Base-by-base conservation (phyloP, 2,329 filamentous ascomycete species). In the Penicillium sp. region DNA sequence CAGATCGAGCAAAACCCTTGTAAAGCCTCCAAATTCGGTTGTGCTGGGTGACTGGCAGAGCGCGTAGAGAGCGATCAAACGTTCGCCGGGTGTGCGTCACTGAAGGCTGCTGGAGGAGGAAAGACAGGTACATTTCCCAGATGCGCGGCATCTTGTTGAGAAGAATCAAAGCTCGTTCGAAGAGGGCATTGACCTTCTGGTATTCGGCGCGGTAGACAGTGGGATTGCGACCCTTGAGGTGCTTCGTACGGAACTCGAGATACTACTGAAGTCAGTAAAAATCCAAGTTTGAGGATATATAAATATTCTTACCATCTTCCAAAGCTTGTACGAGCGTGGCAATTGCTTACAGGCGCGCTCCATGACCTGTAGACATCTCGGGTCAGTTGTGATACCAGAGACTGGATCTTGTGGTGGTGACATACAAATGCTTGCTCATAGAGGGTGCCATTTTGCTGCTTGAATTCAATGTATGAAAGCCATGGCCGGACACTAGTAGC, bases 131-230 rank as follows among this genome's bases (percentile, higher is more conserved):
- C 86, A 97, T 90, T 72, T 97, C 92, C 95, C 94, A 99, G 70
- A 99, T 94, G 62, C 86, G 85, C 22, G 95, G 94, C 94, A 99
- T 99, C 77, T 99, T 99, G 77, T 99, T 97, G 58, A 99, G 83
- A 39, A 99, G 81, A 54, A 97, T 90, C 48, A 99, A 79, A 3
- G 94, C 92, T 64, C 90, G 85, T 77, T 99, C 94, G 71, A 96
- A 99, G 39, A 97, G 84, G 50, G 90, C 83, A 72, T 99, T 99
- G 71, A 97, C 92, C 75, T 97, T 99, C 69, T 87, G 83, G 75
- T 88, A 97, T 69, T 99, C 92, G 55, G 83, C 78, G 48, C 85
- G 85, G 72, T 89, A 91, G 53, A 87, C 82, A 52, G 90, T 89
- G 11, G 93, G 86, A 72, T 96, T 97, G 63, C 93, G 85, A 69